A percentile compares a stretch with the other conserved stretches of the same genome.
These are phyloP conservation scores for Phialophora tarda DNA, from an alignment of 2,329 filamentous ascomycete species.

Conservation along the genomic window DNA sequence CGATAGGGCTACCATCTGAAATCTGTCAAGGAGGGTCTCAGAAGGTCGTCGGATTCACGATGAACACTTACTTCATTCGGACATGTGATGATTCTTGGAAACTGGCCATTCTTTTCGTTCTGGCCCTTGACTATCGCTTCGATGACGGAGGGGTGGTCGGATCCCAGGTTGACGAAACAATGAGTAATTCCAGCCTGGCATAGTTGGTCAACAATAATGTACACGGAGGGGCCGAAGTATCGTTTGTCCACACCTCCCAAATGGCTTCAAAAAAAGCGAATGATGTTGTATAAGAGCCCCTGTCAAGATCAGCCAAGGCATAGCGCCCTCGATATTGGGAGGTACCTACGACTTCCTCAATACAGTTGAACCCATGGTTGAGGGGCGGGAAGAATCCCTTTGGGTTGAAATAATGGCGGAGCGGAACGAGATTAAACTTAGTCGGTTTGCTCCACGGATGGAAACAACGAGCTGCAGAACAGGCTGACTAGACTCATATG, in stretches of 20 bases:
- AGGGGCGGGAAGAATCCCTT: too few species aligned
- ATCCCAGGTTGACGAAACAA: slow-evolving; percentile 61
- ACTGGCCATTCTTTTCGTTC: slow-evolving; percentile 67
- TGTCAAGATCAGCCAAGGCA: too few species aligned
- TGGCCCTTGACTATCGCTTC: slow-evolving; percentile 81
- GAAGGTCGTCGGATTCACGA: neutral
- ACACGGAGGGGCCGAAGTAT: too few species aligned
- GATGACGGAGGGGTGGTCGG: slow-evolving; percentile 73
- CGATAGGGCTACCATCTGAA: slow-evolving; percentile 84
- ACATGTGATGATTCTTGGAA: slow-evolving; percentile 77
- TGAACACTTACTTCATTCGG: slow-evolving; percentile 69
- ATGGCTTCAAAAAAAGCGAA: slow-evolving; percentile 83
- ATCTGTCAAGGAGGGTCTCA: slow-evolving; percentile 1
- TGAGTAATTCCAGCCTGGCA: slow-evolving; percentile 56
- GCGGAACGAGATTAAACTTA: too few species aligned
- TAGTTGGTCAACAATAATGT: slow-evolving; percentile 42
- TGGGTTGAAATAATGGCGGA: too few species aligned
- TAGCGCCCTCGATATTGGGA: too few species aligned
- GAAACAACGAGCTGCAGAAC: too few species aligned
- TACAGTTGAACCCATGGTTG: too few species aligned
- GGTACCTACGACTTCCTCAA: too few species aligned
- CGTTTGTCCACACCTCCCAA: slow-evolving; percentile 64
- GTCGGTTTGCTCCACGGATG: too few species aligned
- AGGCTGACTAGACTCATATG: too few species aligned
- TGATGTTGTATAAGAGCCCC: slow-evolving; percentile 67